Evolutionary conservation across 495 filamentous ascomycete species (phyloP).

Genomic region (Penicillium macrosclerotiorum): DNA sequence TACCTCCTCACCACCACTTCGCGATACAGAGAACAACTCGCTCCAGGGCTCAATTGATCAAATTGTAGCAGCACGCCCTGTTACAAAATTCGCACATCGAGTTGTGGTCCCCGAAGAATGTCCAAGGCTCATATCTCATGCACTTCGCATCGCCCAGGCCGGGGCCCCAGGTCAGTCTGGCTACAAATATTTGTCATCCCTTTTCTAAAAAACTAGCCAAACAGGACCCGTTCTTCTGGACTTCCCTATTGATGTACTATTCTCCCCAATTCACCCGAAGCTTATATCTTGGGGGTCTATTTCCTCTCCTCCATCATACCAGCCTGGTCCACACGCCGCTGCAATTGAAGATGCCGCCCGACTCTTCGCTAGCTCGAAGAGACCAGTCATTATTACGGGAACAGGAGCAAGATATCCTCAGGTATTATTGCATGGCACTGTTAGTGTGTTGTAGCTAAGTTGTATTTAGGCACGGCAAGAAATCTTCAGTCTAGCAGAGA

Average conservation of each 20-base stretch:
- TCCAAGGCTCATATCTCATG: conserved; percentile 27
- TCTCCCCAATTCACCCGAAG: conserved; percentile 22
- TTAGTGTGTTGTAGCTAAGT: too few species aligned
- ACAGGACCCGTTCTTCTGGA: conserved; percentile 27
- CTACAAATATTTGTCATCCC: too few species aligned
- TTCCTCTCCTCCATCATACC: conserved; percentile 17
- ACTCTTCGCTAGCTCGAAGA: conserved; percentile 13
- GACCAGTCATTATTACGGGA: conserved; percentile 25
- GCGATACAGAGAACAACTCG: conserved; percentile 30
- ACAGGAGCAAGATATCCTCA: conserved; percentile 16
- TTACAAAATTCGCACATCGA: conserved; percentile 31
- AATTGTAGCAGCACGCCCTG: conserved; percentile 18
- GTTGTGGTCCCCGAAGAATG: conserved; percentile 25
- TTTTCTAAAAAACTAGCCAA: too few species aligned
- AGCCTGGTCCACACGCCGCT: conserved; percentile 16
- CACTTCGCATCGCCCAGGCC: conserved; percentile 23
- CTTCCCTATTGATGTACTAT: conserved; percentile 30
- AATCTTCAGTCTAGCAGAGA: conserved; percentile 16
- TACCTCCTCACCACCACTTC: conserved; percentile 27
- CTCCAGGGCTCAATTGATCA: conserved; percentile 31
- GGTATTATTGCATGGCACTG: too few species aligned
- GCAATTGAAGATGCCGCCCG: conserved; percentile 15
- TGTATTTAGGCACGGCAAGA: conserved; percentile 11
- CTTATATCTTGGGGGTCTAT: conserved; percentile 32
- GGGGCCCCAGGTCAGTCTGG: conserved; percentile 26